phyloP scores from a whole-genome alignment of 2,329 filamentous ascomycete genomes.

The Arthroderma uncinatum region DNA sequence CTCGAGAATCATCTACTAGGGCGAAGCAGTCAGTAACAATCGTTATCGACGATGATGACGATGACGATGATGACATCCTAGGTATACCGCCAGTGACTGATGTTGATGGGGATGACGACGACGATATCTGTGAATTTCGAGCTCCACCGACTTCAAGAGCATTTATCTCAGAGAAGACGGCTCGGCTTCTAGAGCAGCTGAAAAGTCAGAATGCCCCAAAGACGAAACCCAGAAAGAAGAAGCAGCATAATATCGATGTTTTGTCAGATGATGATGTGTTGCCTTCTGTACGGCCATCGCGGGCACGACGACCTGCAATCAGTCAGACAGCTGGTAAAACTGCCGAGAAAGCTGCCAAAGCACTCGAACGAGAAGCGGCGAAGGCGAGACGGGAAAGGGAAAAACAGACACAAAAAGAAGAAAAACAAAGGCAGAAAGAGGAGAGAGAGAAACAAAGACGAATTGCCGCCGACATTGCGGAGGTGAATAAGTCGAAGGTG shows the following conservation, averaged over 20 bases:
- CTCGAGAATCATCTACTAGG: slow-evolving; percentile 1
- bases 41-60: slow-evolving; percentile 28
- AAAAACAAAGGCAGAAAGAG: slow-evolving; percentile 38
- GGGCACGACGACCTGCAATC: neutral
- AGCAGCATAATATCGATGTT: slow-evolving; percentile 8
- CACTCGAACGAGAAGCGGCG: slow-evolving; percentile 42
- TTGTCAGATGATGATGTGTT: neutral
- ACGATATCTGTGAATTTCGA: slow-evolving; percentile 18
- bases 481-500: slow-evolving; percentile 61
- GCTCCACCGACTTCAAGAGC: slow-evolving; percentile 14
- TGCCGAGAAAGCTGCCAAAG: slow-evolving; percentile 35
- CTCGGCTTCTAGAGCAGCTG: slow-evolving; percentile 30
- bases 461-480: slow-evolving; percentile 52
- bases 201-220: slow-evolving; percentile 10
- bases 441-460: slow-evolving; percentile 54
- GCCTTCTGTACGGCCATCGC: neutral
- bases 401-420: slow-evolving; percentile 46
- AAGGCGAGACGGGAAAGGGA: slow-evolving; percentile 43
- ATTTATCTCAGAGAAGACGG: slow-evolving; percentile 31
- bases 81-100: neutral
- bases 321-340: slow-evolving; percentile 29
- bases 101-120: slow-evolving; percentile 10
- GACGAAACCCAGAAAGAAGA: slow-evolving; percentile 12
- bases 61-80: slow-evolving; percentile 15
- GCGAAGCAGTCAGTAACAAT: slow-evolving; percentile 22